Conservation (phyloP, 352 stramenopile genomes). For the Globisporangium nunn region DNA sequence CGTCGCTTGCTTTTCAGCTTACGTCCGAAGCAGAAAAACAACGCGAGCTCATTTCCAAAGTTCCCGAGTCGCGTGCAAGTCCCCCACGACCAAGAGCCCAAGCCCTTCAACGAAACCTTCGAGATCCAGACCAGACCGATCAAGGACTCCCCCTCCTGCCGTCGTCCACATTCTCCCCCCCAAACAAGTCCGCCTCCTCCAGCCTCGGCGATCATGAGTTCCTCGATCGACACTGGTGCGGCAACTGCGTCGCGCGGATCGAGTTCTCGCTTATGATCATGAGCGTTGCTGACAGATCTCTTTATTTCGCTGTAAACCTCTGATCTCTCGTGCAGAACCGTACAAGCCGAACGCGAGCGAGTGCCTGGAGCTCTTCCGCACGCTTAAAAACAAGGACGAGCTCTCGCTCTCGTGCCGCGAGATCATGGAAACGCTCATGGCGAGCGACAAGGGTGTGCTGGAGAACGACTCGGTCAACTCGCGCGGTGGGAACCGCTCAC, state of each 20-base stretch:
- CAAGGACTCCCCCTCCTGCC: too few species aligned
- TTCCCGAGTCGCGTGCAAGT: constrained; percentile 9
- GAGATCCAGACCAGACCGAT: too few species aligned
- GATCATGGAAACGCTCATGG: constrained; percentile 62
- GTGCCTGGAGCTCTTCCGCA: constrained; percentile 67
- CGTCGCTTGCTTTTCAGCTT: too few species aligned
- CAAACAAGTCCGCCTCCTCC: too few species aligned
- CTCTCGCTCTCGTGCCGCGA: constrained; percentile 63
- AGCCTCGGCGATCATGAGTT: constrained; percentile 13
- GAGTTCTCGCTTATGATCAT: too few species aligned
- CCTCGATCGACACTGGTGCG: constrained; percentile 34
- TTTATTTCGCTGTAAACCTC: background rate
- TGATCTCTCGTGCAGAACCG: constrained; percentile 13
- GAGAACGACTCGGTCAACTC: constrained; percentile 71
- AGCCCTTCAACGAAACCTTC: background rate
- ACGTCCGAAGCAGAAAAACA: too few species aligned
- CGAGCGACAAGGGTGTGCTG: constrained; percentile 52
- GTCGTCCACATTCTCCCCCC: background rate
- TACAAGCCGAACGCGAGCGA: constrained; percentile 30
- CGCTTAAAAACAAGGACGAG: constrained; percentile 79
- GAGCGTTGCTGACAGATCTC: too few species aligned
- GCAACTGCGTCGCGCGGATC: too few species aligned
- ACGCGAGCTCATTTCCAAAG: constrained; percentile 9
- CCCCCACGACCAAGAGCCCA: background rate
- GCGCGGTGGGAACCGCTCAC: constrained; percentile 42